These are phyloP conservation scores for Dentipellis fragilis DNA, from an alignment of 768 basidiomycete species.

Conservation along the genomic window DNA sequence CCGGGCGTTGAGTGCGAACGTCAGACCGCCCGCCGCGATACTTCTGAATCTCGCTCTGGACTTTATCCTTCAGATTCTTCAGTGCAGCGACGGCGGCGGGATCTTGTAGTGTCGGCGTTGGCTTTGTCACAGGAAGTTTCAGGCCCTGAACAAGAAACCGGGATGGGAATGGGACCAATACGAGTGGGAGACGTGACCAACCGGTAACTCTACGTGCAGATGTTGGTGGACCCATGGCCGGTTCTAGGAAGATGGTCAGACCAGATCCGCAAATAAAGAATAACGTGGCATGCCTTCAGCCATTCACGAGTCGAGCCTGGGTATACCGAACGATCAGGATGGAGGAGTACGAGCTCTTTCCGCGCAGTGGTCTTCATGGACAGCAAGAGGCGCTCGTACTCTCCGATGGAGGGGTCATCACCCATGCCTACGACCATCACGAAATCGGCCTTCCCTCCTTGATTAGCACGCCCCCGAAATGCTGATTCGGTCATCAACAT, in stretches of 20 bases:
- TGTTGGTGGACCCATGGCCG: conserved; percentile 96
- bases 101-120: conserved; percentile 49
- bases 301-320: conserved; percentile 93
- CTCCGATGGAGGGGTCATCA: conserved; percentile 82
- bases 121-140: conserved; percentile 53
- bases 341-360: conserved; percentile 90
- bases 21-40: conserved; percentile 63
- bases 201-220: conserved; percentile 87
- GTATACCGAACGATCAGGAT: conserved; percentile 80
- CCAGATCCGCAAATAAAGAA: not conserved
- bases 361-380: conserved; percentile 98
- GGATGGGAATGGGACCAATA: not conserved
- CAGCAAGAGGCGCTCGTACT: conserved; percentile 87
- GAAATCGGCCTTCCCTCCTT: conserved; percentile 61
- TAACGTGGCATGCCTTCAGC: conserved; percentile 58
- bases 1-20: conserved; percentile 62
- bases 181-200: conserved; percentile 22
- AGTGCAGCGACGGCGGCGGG: conserved; percentile 83
- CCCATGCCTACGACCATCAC: conserved; percentile 93
- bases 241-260: conserved; percentile 37
- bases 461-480: not conserved
- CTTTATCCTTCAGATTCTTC: conserved; percentile 87
- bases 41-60: conserved; percentile 81
- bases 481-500: conserved; percentile 6
- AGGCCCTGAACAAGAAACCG: conserved; percentile 44